Base-by-base conservation (phyloP, 495 filamentous ascomycete species). In the Hypoxylon fuscum region DNA sequence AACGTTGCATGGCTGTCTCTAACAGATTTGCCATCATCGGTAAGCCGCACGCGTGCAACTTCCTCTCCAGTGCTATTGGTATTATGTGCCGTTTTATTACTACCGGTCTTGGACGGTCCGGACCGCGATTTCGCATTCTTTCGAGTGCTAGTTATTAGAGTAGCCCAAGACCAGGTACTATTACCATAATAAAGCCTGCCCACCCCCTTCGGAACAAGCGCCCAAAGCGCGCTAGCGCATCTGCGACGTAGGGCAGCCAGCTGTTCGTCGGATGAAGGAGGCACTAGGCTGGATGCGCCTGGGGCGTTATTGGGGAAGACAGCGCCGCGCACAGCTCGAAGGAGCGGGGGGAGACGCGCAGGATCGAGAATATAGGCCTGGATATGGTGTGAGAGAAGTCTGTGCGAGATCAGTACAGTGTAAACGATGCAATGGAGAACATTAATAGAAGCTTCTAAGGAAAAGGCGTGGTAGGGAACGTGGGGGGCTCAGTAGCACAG, bases 271-370 rank as follows among this genome's bases (percentile, higher is more conserved):
- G 74, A 77, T 22, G 77, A 72, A 50, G 83, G 82, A 22, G 79
- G 66, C 21, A 76, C 59, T 52, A 83, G 70, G 48, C 72, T 75
- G 55, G 81, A 69, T 10, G 73, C 70, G 31, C 76, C 83, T 56
- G 77, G 79, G 55, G 84, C 74, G 75, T 95, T 93, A 76, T 88
- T 85, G 22, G 93, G 92, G 72, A 96, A 96, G 38, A 96, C 75
- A 50, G 88, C 81, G 45, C 81, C 83, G 72, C 94, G 87, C 66
- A 86, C 80, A 53, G 81, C 83, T 69, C 86, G 84, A 59, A 98
- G 87, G 55, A 93, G 78, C 62, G 84, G 81, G 73, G 92, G 90
- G 49, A 95, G 80, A 66, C 87, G 80, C 55, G 82, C 76, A 48
- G 90, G 83, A 76, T 87, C 84, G 20, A 90, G 77, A 55, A 96